Evolutionary conservation across 495 filamentous ascomycete species (phyloP), one percentile per base, ranked within the genome.

Genomic region (Neurospora sp.): DNA sequence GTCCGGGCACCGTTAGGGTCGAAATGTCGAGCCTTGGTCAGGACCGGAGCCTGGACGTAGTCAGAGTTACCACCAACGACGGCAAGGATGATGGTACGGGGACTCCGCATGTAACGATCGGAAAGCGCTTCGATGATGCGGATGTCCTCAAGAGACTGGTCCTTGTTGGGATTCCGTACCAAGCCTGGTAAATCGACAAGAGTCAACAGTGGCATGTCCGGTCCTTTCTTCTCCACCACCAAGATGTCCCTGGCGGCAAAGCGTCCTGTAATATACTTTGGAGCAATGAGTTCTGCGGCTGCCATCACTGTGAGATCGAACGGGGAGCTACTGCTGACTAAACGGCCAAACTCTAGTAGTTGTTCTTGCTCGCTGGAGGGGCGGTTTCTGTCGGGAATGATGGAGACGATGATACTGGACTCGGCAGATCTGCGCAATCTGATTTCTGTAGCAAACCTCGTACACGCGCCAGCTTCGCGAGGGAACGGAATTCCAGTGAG

Each of bases 401-500:
- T 85, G 76, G 85, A 83, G 61, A 85, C 86, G 35, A 79, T 84
- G 46, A 83, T 79, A 71, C 79, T 83, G 22, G 81, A 78, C 22
- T 82, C 75, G 20, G 85, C 80, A 2, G 85, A 83, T 70, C 87
- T 84, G 59, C 85, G 83, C 16, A 81, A 76, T 46, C 80, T 76
- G 70, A 72, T 87, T 75, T 93, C 90, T 0, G 89, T 92, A 4
- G 91, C 88, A 72, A 92, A 92, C 0, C 89, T 84, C 0, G 91
- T 93, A 78, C 91, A 93, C 0, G 89, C 76, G 65, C 85, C 88
- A 71, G 87, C 86, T 53, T 90, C 87, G n/a, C 84, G 77, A 0
- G 91, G 90, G 73, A 94, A 93, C 0, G 88, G 86, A 18, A 93
- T 88, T 46, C 89, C 86, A 0, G 90, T 90, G 68, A 95, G 87